These are phyloP conservation scores for Pythium phragmitis DNA, from an alignment of 352 stramenopile genomes.

Conservation along the genomic window DNA sequence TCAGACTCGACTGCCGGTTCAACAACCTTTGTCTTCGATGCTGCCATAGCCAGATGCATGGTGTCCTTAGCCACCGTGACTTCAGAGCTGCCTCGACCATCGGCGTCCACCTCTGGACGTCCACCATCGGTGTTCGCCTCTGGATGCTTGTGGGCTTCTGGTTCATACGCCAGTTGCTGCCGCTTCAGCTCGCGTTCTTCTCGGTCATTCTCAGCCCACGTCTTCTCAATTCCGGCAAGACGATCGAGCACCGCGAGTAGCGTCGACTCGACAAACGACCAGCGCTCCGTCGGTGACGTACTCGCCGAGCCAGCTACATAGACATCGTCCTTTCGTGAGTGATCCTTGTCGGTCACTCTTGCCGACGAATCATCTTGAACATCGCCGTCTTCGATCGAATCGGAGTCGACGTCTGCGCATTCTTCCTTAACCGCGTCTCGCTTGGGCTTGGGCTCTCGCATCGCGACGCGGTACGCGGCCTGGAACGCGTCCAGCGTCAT, in stretches of 20 bases:
- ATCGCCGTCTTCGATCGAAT: background rate
- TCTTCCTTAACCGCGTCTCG: background rate
- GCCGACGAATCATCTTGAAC: background rate
- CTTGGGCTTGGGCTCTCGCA: no score
- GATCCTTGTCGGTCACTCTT: background rate
- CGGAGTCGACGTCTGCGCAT: background rate
- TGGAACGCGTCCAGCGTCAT: background rate
- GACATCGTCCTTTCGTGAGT: no score
- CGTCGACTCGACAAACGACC: conserved; percentile 19
- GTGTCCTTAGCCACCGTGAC: background rate
- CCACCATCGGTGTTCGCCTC: background rate
- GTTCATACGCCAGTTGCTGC: background rate
- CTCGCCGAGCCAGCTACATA: background rate
- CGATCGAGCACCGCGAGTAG: conserved; percentile 4
- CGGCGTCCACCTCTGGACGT: background rate
- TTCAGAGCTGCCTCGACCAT: background rate
- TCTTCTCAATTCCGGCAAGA: background rate
- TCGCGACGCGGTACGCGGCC: background rate
- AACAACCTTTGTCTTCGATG: no score
- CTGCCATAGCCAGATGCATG: no score
- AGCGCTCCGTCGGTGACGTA: background rate
- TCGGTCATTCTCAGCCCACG: conserved; percentile 9
- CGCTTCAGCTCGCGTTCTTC: conserved; percentile 11
- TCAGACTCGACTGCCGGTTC: background rate
- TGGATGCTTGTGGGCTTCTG: background rate